Conservation (phyloP, 495 filamentous ascomycete genomes). For the Lasiosphaeria miniovina region DNA sequence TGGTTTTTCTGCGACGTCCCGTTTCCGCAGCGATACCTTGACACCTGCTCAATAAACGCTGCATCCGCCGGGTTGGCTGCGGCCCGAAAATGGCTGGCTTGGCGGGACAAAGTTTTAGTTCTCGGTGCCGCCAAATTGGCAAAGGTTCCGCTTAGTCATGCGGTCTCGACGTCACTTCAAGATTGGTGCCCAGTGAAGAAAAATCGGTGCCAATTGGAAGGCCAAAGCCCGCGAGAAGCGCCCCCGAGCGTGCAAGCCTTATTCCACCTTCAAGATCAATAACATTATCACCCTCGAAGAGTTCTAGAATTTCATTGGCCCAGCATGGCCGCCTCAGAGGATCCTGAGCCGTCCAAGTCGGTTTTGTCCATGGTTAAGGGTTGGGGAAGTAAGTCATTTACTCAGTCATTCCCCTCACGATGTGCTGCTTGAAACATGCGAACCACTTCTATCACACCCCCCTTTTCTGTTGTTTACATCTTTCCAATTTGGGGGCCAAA, state of each 20-base stretch:
- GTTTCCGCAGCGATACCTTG: too few species aligned
- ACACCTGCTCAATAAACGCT: too few species aligned
- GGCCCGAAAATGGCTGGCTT: not conserved
- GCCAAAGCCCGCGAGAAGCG: not conserved
- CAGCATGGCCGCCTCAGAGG: constrained; percentile 10
- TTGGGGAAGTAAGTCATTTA: constrained; percentile 12
- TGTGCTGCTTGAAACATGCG: not conserved
- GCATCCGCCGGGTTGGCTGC: too few species aligned
- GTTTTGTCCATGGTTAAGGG: constrained; percentile 3
- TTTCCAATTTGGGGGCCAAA: too few species aligned
- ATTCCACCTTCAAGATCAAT: not conserved
- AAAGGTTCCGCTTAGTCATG: not conserved
- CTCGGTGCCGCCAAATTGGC: not conserved
- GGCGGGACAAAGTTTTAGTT: not conserved
- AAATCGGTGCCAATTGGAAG: not conserved
- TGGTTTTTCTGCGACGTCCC: too few species aligned
- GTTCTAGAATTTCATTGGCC: not conserved
- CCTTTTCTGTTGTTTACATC: not conserved
- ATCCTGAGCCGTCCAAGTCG: constrained; percentile 3
- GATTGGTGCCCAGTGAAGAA: not conserved
- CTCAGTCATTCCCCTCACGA: not conserved
- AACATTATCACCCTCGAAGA: not conserved
- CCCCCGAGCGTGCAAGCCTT: not conserved
- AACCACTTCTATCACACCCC: not conserved
- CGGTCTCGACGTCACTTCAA: not conserved